These are phyloP conservation scores for Aspergillus sp. DNA, from an alignment of 2,329 filamentous ascomycete species.

Conservation along the genomic window DNA sequence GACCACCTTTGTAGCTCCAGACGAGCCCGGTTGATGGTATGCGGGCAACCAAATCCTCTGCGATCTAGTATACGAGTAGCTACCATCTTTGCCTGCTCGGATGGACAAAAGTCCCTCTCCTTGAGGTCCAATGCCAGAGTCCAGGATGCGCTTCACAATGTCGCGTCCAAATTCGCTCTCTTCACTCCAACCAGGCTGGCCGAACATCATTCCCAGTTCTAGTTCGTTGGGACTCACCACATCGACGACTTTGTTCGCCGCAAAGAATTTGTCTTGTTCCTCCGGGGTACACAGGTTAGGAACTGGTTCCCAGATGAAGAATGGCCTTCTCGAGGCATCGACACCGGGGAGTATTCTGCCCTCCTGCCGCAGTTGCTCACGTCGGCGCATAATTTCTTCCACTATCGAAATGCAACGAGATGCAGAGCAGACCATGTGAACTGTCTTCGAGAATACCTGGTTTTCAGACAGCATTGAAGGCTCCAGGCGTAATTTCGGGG, in stretches of 20 bases:
- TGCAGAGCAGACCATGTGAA: constrained; percentile 83
- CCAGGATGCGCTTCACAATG: constrained; percentile 31
- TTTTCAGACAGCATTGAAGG: constrained; percentile 60
- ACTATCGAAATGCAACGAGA: constrained; percentile 70
- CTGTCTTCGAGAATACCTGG: constrained; percentile 66
- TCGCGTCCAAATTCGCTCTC: constrained; percentile 20
- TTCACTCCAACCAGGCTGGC: constrained; percentile 36
- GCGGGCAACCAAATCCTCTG: constrained; percentile 65
- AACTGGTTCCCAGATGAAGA: constrained; percentile 93
- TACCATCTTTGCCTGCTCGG: constrained; percentile 57
- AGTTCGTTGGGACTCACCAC: constrained; percentile 74
- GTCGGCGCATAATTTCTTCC: constrained; percentile 56
- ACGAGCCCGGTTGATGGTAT: constrained; percentile 50
- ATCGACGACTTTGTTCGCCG: constrained; percentile 50
- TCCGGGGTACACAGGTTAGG: constrained; percentile 76
- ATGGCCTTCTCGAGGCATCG: constrained; percentile 48
- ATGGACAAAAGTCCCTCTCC: constrained; percentile 39
- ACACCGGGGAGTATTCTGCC: constrained; percentile 20
- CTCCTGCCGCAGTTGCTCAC: constrained; percentile 30
- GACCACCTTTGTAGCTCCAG: constrained; percentile 50
- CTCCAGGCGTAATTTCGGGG: constrained; percentile 75
- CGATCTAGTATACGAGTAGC: constrained; percentile 41
- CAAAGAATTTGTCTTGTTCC: constrained; percentile 47
- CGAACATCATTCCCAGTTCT: constrained; percentile 84
- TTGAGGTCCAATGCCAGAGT: constrained; percentile 30